Conservation (phyloP, 164 flowering plant genomes). For the Malania oleifera region DNA sequence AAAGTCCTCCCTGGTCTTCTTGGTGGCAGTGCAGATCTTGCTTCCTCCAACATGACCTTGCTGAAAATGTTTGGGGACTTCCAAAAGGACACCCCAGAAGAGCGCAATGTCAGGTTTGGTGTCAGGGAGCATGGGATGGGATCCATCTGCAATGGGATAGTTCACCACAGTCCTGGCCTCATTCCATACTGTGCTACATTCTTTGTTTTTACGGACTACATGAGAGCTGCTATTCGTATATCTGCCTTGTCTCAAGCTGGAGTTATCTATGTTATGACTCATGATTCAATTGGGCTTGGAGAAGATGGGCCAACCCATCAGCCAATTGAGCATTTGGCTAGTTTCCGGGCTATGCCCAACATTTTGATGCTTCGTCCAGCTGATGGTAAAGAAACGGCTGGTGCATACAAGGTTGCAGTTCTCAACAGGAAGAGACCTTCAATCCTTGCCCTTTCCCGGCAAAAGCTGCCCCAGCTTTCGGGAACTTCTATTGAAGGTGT, state of each 20-base stretch:
- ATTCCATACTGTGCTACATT: slow-evolving; percentile 97
- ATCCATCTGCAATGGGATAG: slow-evolving; percentile 92
- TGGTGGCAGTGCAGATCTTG: slow-evolving; percentile 99
- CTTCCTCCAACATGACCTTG: slow-evolving; percentile 97
- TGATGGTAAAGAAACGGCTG: slow-evolving; percentile 97
- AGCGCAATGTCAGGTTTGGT: slow-evolving; percentile 86
- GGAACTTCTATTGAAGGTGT: slow-evolving; percentile 92
- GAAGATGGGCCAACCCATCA: slow-evolving; percentile 99
- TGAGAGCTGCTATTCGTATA: slow-evolving; percentile 92
- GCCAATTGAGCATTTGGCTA: slow-evolving; percentile 97
- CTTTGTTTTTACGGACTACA: slow-evolving; percentile 98
- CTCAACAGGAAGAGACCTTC: slow-evolving; percentile 81
- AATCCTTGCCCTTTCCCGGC: slow-evolving; percentile 86
- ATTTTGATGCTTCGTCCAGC: slow-evolving; percentile 96
- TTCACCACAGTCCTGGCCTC: slow-evolving; percentile 81
- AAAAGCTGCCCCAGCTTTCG: slow-evolving; percentile 74
- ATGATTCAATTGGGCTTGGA: slow-evolving; percentile 96
- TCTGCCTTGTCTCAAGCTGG: slow-evolving; percentile 82
- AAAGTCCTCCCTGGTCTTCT: slow-evolving; percentile 79
- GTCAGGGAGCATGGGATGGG: slow-evolving; percentile 98
- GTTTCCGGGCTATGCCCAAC: slow-evolving; percentile 99
- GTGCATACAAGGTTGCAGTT: slow-evolving; percentile 87
- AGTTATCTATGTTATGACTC: slow-evolving; percentile 97
- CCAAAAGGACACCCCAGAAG: slow-evolving; percentile 91
- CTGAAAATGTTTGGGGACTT: slow-evolving; percentile 88